A percentile compares a stretch with the other conserved stretches of the same genome.
phyloP scores from a whole-genome alignment of 495 filamentous ascomycete genomes.

The Clohesyomyces aquaticus region DNA sequence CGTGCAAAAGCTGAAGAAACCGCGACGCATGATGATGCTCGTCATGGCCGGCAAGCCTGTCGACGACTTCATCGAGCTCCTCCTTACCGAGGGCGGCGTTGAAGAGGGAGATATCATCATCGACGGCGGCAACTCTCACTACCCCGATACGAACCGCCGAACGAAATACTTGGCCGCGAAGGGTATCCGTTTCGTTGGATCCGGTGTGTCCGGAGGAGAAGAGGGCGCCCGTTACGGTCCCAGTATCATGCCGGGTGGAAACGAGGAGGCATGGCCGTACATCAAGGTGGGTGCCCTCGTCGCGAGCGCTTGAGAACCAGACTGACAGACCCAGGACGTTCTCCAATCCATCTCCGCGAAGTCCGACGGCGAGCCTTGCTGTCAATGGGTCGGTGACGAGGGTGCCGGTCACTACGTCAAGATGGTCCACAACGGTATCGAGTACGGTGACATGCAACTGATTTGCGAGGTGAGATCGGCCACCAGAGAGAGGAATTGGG shows the following conservation, averaged over 20 bases:
- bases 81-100: conserved; percentile 72
- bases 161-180: conserved; percentile 80
- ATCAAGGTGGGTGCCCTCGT: conserved; percentile 64
- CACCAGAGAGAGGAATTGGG: conserved; percentile 9
- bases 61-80: conserved; percentile 96
- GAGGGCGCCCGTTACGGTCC: conserved; percentile 98
- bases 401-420: conserved; percentile 99
- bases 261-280: conserved; percentile 96
- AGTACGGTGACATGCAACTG: conserved; percentile 99
- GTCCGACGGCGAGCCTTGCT: conserved; percentile 94
- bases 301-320: background rate
- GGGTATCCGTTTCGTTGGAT: conserved; percentile 94
- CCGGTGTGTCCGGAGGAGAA: conserved; percentile 98
- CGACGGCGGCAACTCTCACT: conserved; percentile 99
- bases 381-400: conserved; percentile 99
- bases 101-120: conserved; percentile 98
- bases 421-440: conserved; percentile 99
- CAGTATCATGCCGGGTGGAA: conserved; percentile 97
- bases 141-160: conserved; percentile 97
- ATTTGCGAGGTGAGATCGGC: conserved; percentile 82
- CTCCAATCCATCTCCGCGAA: conserved; percentile 98
- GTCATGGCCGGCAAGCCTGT: conserved; percentile 98
- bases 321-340: conserved; percentile 60
- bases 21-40: conserved; percentile 94
- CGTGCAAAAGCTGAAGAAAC: conserved; percentile 91